Evolutionary conservation across 441 rosid species (phyloP).

Genomic region (Brassica balearica): DNA sequence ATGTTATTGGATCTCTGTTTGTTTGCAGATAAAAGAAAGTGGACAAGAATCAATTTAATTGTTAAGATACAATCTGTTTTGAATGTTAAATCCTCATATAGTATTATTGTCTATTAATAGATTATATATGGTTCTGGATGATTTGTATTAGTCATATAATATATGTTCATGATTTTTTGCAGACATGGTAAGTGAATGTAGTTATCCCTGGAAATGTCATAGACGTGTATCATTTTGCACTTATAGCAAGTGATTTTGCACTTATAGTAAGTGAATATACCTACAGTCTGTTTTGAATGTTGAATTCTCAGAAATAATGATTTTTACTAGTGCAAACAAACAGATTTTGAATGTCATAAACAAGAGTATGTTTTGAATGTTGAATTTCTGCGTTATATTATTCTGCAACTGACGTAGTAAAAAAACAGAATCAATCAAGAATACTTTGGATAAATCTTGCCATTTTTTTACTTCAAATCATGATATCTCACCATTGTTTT

Average conservation of each 20-base stretch:
- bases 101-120: no score
- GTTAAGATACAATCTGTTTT: slow-evolving; percentile 12
- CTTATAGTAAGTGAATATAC: neutral
- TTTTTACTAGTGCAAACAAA: neutral
- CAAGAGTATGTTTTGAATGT: no score
- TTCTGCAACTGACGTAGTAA: no score
- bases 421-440: no score
- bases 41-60: neutral
- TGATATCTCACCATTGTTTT: no score
- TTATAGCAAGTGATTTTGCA: neutral
- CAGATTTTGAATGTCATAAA: no score
- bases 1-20: slow-evolving; percentile 9
- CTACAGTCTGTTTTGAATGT: neutral
- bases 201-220: no score
- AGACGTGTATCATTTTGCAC: neutral
- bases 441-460: no score
- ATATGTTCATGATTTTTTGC: neutral
- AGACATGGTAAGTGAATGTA: neutral
- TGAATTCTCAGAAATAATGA: neutral
- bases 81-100: neutral
- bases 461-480: no score
- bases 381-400: no score
- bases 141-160: neutral
- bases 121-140: neutral
- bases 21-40: slow-evolving; percentile 8